phyloP scores from a whole-genome alignment of 352 stramenopile species.

The Stramenopiles sp. region DNA sequence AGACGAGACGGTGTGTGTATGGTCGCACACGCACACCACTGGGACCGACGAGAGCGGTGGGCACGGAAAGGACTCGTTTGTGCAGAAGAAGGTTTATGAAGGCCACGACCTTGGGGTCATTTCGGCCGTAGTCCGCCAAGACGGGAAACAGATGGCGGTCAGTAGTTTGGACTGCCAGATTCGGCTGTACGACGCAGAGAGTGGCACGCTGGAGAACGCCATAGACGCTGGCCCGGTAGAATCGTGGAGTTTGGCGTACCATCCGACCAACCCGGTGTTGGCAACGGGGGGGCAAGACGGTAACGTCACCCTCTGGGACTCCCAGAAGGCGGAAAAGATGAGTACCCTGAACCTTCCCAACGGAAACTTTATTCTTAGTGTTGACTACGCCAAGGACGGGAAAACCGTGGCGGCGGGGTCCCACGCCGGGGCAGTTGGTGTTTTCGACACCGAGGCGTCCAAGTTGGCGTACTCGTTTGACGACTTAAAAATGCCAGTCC shows the following conservation, averaged over 20 bases:
- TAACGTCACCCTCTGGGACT: constrained; percentile 60
- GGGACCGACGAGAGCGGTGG: not conserved
- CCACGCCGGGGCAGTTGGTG: constrained; percentile 54
- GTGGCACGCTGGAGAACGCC: constrained; percentile 45
- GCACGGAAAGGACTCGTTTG: constrained; percentile 28
- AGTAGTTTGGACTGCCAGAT: constrained; percentile 58
- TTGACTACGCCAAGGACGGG: constrained; percentile 37
- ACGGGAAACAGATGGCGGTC: constrained; percentile 42
- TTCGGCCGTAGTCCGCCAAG: constrained; percentile 52
- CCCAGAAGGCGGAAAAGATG: constrained; percentile 43
- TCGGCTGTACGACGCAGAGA: constrained; percentile 44
- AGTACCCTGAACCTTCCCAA: constrained; percentile 16
- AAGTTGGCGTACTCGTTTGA: constrained; percentile 15
- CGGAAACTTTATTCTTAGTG: constrained; percentile 21
- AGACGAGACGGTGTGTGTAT: constrained; percentile 43
- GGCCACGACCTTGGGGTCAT: constrained; percentile 58
- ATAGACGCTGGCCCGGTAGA: constrained; percentile 58
- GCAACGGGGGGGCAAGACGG: constrained; percentile 51
- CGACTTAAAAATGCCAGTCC: constrained; percentile 41
- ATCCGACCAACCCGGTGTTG: constrained; percentile 48
- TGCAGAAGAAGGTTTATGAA: constrained; percentile 50
- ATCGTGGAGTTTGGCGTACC: constrained; percentile 60
- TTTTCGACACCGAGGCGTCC: constrained; percentile 52
- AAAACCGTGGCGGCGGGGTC: constrained; percentile 52
- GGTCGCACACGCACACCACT: not conserved